A percentile compares a stretch with the other conserved stretches of the same genome.
phyloP scores from a whole-genome alignment of 1,284 basidiomycete genomes.

The Tilletia indica region DNA sequence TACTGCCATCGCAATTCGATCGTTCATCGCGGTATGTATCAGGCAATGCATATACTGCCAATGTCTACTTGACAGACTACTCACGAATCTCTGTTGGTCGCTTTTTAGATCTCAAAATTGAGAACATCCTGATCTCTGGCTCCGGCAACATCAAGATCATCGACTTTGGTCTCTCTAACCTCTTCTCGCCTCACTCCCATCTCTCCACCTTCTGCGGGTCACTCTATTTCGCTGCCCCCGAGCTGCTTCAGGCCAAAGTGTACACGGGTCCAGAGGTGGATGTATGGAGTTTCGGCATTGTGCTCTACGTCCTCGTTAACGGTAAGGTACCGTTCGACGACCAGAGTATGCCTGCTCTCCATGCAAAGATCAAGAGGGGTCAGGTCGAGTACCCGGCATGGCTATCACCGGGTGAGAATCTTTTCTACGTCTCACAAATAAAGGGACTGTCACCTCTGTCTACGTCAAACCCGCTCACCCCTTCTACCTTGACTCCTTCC shows the following conservation, averaged over 20 bases:
- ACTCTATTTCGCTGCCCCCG: constrained; percentile 95
- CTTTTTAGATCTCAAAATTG: constrained; percentile 82
- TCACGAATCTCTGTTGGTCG: not conserved
- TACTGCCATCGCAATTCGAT: constrained; percentile 98
- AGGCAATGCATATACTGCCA: no score
- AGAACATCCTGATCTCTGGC: constrained; percentile 98
- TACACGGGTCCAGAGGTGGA: constrained; percentile 98
- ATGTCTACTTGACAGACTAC: not conserved
- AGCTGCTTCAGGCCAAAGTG: constrained; percentile 90
- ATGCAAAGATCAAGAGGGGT: constrained; percentile 98
- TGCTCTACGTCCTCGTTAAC: constrained; percentile 93
- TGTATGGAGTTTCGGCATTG: constrained; percentile 97
- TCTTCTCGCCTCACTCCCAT: constrained; percentile 81
- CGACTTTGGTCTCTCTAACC: constrained; percentile 95
- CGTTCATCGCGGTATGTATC: constrained; percentile 71
- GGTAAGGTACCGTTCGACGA: constrained; percentile 99
- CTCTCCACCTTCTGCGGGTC: constrained; percentile 95
- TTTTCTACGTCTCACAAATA: not conserved
- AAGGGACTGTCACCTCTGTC: constrained; percentile 21
- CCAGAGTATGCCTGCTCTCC: constrained; percentile 96
- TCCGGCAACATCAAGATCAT: constrained; percentile 99
- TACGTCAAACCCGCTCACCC: not conserved
- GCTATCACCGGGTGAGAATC: constrained; percentile 77
- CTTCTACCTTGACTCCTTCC: constrained; percentile 3
- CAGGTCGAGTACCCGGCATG: constrained; percentile 95